Evolutionary conservation across 192 early-diverging fungal genomes (phyloP).

Genomic region (Coemansia sp.): DNA sequence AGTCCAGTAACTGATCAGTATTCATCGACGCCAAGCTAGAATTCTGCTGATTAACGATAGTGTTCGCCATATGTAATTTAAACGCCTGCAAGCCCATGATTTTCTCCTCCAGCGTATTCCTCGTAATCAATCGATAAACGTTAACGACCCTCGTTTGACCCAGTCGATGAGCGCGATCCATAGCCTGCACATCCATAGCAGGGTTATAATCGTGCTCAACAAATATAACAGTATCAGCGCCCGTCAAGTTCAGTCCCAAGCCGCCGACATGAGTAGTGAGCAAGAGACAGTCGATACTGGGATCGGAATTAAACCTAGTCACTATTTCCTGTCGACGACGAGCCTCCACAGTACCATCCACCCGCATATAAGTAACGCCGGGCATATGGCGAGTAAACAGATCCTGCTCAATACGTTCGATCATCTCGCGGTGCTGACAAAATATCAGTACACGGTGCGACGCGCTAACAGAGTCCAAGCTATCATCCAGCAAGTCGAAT

Average conservation of each 20-base stretch:
- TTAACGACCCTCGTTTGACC: conserved; percentile 98
- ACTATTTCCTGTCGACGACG: conserved; percentile 88
- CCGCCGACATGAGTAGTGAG: conserved; percentile 98
- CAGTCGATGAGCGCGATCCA: conserved; percentile 98
- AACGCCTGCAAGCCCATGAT: conserved; percentile 99
- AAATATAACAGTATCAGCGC: conserved; percentile 99
- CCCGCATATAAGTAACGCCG: conserved; percentile 86
- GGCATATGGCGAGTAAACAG: conserved; percentile 84
- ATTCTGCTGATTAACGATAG: conserved; percentile 97
- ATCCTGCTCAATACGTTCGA: conserved; percentile 96
- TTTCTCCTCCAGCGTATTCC: conserved; percentile 98
- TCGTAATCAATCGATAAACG: conserved; percentile 96
- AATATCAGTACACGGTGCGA: conserved; percentile 97
- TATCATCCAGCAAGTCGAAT: conserved; percentile 9
- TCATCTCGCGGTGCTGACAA: conserved; percentile 93
- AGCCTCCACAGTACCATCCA: conserved; percentile 91
- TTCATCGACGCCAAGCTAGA: conserved; percentile 93
- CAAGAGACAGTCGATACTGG: conserved; percentile 92
- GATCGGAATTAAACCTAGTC: conserved; percentile 93
- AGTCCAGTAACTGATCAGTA: conserved; percentile 92
- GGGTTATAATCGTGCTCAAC: conserved; percentile 99
- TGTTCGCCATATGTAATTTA: conserved; percentile 96
- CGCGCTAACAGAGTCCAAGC: conserved; percentile 60
- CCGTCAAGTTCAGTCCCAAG: conserved; percentile 95
- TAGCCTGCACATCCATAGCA: conserved; percentile 98